Percentiles rank a stretch among this genome's conserved stretches.
These are phyloP conservation scores for Colletotrichum phormii DNA, from an alignment of 2,329 filamentous ascomycete species.

Conservation along the genomic window DNA sequence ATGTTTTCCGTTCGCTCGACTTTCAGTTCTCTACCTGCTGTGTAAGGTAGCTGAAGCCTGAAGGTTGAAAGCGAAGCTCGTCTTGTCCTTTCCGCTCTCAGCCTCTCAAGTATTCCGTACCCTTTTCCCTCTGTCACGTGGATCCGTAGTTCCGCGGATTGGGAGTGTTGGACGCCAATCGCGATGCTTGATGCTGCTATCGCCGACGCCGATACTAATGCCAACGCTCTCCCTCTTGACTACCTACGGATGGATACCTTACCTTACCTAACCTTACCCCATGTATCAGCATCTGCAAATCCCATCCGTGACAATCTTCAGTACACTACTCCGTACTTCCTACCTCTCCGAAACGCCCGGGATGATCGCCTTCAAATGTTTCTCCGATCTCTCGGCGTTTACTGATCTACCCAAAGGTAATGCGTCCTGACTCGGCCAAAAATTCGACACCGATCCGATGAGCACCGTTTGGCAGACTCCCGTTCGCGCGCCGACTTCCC, in stretches of 20 bases:
- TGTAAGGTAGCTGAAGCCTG: too few species aligned
- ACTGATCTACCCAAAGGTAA: not conserved
- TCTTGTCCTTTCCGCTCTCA: not conserved
- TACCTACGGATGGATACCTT: too few species aligned
- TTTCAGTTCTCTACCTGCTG: too few species aligned
- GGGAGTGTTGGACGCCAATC: not conserved
- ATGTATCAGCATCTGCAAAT: not conserved
- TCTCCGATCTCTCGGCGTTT: not conserved
- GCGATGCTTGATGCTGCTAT: not conserved
- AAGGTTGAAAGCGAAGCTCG: not conserved
- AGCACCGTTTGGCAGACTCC: not conserved
- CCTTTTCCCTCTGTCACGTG: not conserved
- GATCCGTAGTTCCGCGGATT: not conserved
- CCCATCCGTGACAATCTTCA: too few species aligned
- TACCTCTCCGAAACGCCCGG: too few species aligned
- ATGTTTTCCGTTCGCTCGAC: slow-evolving; percentile 24
- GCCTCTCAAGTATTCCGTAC: not conserved
- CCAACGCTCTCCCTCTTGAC: too few species aligned
- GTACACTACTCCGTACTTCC: too few species aligned
- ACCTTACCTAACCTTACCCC: too few species aligned
- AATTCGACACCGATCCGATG: not conserved
- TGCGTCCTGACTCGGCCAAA: not conserved
- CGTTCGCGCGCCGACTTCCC: not conserved
- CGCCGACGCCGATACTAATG: not conserved
- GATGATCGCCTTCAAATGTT: too few species aligned